These are phyloP conservation scores for Lumnitzera littorea DNA, from an alignment of 345 rosid species.

Conservation along the genomic window DNA sequence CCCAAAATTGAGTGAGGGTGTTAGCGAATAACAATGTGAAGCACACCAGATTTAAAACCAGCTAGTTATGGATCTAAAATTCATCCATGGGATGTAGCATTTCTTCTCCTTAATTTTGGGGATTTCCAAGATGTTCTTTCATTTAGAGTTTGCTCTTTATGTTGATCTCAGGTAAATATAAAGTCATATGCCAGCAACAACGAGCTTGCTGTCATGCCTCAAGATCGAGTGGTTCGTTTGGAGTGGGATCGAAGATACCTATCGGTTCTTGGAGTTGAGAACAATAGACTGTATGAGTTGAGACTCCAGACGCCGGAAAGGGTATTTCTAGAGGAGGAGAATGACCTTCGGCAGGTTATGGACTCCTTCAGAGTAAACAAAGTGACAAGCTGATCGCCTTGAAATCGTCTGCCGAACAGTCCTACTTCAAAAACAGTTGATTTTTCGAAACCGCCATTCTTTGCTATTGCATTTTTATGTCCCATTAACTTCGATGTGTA, in stretches of 20 bases:
- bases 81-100: too few species aligned
- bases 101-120: too few species aligned
- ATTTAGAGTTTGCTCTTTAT: neutral
- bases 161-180: conserved; percentile 57
- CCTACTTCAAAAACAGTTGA: too few species aligned
- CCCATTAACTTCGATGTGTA: too few species aligned
- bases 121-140: too few species aligned
- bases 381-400: conserved; percentile 26
- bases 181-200: conserved; percentile 88
- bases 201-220: conserved; percentile 91
- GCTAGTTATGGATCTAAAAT: too few species aligned
- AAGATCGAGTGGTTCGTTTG: conserved; percentile 64
- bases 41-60: too few species aligned
- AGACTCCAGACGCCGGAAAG: conserved; percentile 88
- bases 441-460: too few species aligned
- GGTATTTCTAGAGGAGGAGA: conserved; percentile 76
- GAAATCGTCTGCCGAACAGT: too few species aligned
- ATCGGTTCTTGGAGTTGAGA: conserved; percentile 84
- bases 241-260: conserved; percentile 91
- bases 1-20: too few species aligned
- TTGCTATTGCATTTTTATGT: too few species aligned
- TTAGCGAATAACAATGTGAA: too few species aligned
- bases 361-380: conserved; percentile 84
- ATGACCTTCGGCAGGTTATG: conserved; percentile 76
- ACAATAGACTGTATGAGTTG: conserved; percentile 67